These are phyloP conservation scores for Heritiera fomes DNA, from an alignment of 345 rosid species.

Conservation along the genomic window DNA sequence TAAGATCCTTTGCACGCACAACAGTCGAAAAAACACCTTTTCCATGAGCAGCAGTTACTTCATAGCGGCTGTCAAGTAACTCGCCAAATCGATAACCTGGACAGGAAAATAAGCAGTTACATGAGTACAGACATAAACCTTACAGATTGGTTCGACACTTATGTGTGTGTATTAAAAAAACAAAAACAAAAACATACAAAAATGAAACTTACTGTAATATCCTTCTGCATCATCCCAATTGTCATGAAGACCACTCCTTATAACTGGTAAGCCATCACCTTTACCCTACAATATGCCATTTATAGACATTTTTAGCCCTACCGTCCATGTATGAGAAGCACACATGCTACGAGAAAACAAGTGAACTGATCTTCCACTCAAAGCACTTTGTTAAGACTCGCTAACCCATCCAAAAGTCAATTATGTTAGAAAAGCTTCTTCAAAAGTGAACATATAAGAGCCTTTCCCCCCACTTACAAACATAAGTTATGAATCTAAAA, in stretches of 20 bases:
- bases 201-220: slow-evolving; percentile 75
- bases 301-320: slow-evolving; percentile 3
- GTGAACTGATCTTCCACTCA: not conserved
- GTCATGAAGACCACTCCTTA: slow-evolving; percentile 87
- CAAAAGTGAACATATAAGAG: not conserved
- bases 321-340: not conserved
- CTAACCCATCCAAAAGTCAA: not conserved
- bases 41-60: slow-evolving; percentile 94
- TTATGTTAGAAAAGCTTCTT: not conserved
- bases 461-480: not conserved
- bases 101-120: slow-evolving; percentile 17
- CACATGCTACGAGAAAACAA: not conserved
- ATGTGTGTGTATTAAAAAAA: too few relatives aligned
- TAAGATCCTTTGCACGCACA: slow-evolving; percentile 87
- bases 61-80: slow-evolving; percentile 90
- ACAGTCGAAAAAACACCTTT: slow-evolving; percentile 97
- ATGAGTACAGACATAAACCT: not conserved
- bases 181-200: too few relatives aligned
- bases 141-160: too few relatives aligned
- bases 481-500: not conserved
- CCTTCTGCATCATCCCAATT: slow-evolving; percentile 99
- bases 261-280: slow-evolving; percentile 63
- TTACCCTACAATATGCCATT: slow-evolving; percentile 50
- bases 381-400: not conserved
- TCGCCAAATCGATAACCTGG: slow-evolving; percentile 96